phyloP scores from a whole-genome alignment of 1,139 yeast genomes.

The Protomyces macrosporus region DNA sequence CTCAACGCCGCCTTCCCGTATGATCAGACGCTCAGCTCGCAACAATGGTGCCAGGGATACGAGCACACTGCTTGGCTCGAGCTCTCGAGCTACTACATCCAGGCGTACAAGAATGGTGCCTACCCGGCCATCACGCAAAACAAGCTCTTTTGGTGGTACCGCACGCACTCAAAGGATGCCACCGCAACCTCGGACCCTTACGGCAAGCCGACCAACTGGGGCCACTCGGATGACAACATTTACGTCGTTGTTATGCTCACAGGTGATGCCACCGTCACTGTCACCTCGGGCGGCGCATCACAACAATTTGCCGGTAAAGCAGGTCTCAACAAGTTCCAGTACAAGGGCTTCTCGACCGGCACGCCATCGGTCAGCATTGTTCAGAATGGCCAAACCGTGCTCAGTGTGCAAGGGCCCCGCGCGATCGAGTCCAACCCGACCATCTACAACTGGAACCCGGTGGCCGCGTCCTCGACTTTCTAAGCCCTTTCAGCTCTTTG shows the following conservation, averaged over 20 bases:
- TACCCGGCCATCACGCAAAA: constrained; percentile 22
- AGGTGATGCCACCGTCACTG: constrained; percentile 23
- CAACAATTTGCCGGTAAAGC: constrained; percentile 22
- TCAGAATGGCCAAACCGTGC: constrained; percentile 8
- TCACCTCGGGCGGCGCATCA: constrained; percentile 23
- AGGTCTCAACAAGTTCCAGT: constrained; percentile 26
- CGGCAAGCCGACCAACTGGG: constrained; percentile 26
- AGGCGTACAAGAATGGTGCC: constrained; percentile 25
- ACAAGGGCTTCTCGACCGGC: constrained; percentile 10
- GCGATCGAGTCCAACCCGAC: constrained; percentile 15
- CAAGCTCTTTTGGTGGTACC: constrained; percentile 28
- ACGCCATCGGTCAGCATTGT: constrained; percentile 21
- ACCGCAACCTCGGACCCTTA: constrained; percentile 23
- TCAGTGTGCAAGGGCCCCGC: constrained; percentile 7
- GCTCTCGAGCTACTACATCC: constrained; percentile 23
- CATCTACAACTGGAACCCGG: constrained; percentile 24
- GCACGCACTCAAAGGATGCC: constrained; percentile 26
- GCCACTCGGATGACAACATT: constrained; percentile 21
- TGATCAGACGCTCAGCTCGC: constrained; percentile 6
- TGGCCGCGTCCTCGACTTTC: constrained; percentile 14
- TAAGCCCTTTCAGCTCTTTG: background rate
- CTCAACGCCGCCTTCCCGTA: constrained; percentile 23
- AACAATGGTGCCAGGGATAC: constrained; percentile 21
- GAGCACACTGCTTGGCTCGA: constrained; percentile 25
- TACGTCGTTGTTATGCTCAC: constrained; percentile 20